phyloP scores from a whole-genome alignment of 2,329 filamentous ascomycete genomes.

The Purpureocillium takamizusanense region DNA sequence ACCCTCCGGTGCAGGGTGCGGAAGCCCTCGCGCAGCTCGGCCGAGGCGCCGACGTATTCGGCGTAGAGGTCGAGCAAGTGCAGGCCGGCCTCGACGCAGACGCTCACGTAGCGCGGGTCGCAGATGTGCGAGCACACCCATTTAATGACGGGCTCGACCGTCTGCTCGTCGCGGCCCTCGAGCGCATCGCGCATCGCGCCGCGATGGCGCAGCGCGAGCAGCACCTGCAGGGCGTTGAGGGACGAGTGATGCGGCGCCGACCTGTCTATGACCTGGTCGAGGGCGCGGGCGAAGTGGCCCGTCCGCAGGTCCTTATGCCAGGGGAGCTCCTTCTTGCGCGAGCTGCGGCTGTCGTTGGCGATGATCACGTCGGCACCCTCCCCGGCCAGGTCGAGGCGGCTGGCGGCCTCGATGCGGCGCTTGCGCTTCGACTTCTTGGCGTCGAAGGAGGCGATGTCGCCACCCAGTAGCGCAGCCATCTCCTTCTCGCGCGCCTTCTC shows the following conservation, averaged over 20 bases:
- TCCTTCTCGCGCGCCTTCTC: slow-evolving; percentile 72
- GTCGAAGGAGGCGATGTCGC: slow-evolving; percentile 71
- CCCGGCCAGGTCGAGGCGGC: slow-evolving; percentile 68
- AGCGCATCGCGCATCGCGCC: slow-evolving; percentile 76
- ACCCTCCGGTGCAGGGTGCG: slow-evolving; percentile 62
- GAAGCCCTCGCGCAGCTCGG: slow-evolving; percentile 63
- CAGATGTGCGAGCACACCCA: slow-evolving; percentile 77
- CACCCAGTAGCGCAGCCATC: slow-evolving; percentile 73
- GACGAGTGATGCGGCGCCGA: slow-evolving; percentile 43
- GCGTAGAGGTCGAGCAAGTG: slow-evolving; percentile 82
- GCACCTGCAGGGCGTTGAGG: slow-evolving; percentile 61
- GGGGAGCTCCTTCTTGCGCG: slow-evolving; percentile 50
- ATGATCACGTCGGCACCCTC: slow-evolving; percentile 86
- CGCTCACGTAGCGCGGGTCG: slow-evolving; percentile 69
- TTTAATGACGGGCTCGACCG: slow-evolving; percentile 70
- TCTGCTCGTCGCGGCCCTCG: slow-evolving; percentile 68
- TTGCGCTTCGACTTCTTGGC: slow-evolving; percentile 62
- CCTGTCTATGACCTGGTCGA: slow-evolving; percentile 67
- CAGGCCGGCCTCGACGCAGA: slow-evolving; percentile 77
- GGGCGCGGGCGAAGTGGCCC: slow-evolving; percentile 64
- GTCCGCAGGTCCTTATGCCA: slow-evolving; percentile 82
- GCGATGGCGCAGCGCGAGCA: slow-evolving; percentile 80
- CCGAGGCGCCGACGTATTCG: slow-evolving; percentile 64
- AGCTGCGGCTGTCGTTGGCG: slow-evolving; percentile 51
- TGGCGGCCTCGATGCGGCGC: slow-evolving; percentile 33